phyloP scores from a whole-genome alignment of 306 rosid genomes.

The Corylus heterophylla region DNA sequence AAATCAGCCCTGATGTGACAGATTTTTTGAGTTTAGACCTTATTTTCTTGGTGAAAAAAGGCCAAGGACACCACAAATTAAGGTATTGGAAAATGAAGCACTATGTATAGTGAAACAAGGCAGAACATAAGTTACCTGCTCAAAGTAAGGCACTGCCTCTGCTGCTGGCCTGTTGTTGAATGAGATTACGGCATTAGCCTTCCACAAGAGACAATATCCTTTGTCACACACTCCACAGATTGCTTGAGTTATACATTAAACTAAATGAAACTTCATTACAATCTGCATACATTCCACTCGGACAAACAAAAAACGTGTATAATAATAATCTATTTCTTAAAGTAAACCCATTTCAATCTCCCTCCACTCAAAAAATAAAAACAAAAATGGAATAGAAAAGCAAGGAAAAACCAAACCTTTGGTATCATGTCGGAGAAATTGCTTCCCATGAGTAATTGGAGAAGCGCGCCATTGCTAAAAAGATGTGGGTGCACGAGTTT shows the following conservation, averaged over 20 bases:
- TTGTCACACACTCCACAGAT: slow-evolving; percentile 26
- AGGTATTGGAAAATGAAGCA: neutral
- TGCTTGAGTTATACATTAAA: slow-evolving; percentile 20
- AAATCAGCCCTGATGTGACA: neutral
- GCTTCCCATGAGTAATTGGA: slow-evolving; percentile 53
- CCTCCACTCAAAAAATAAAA: neutral
- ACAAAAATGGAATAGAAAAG: slow-evolving; percentile 7
- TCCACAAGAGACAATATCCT: slow-evolving; percentile 45
- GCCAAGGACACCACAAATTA: slow-evolving; percentile 5
- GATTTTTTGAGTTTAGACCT: neutral
- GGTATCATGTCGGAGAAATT: slow-evolving; percentile 47
- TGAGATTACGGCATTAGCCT: slow-evolving; percentile 91
- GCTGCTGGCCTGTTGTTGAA: slow-evolving; percentile 95
- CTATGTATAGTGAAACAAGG: slow-evolving; percentile 6
- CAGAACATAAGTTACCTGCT: slow-evolving; percentile 61
- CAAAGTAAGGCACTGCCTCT: slow-evolving; percentile 97
- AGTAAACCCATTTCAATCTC: neutral
- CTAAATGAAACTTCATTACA: slow-evolving; percentile 29
- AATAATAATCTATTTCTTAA: neutral
- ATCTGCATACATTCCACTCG: neutral
- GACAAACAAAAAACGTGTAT: neutral
- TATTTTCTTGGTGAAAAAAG: neutral
- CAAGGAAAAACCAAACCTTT: slow-evolving; percentile 42
- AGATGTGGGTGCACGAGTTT: neutral
- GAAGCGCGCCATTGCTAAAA: slow-evolving; percentile 58